phyloP scores from a whole-genome alignment of 164 flowering plant genomes.

The Chimonanthus praecox region DNA sequence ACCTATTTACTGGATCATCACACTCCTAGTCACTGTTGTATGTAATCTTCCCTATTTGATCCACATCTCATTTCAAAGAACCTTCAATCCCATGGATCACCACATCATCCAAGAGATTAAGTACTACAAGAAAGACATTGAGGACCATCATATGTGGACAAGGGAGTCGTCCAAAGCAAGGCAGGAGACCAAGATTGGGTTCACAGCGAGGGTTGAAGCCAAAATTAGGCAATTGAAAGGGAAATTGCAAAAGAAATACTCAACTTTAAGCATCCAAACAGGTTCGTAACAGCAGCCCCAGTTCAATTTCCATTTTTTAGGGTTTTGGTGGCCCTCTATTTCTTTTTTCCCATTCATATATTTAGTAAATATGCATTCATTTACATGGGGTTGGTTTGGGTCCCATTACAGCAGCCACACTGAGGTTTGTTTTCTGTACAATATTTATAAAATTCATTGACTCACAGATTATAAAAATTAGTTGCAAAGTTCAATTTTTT shows the following conservation, averaged over 20 bases:
- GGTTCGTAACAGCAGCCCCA: constrained; percentile 13
- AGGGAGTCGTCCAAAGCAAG: constrained; percentile 85
- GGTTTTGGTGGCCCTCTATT: background rate
- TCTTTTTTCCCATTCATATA: constrained; percentile 1
- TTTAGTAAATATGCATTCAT: constrained; percentile 3
- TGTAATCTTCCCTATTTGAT: constrained; percentile 71
- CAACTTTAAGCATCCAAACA: constrained; percentile 17
- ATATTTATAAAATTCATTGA: constrained; percentile 19
- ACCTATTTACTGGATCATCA: constrained; percentile 71
- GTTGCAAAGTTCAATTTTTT: too few relatives aligned
- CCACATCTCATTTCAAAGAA: constrained; percentile 77
- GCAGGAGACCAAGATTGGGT: constrained; percentile 88
- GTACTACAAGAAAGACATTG: constrained; percentile 75
- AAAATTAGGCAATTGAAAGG: constrained; percentile 76
- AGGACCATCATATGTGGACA: constrained; percentile 80
- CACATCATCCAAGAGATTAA: constrained; percentile 96
- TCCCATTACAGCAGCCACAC: constrained; percentile 13
- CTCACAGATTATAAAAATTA: constrained; percentile 19
- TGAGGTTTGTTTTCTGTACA: constrained; percentile 32
- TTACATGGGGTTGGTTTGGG: constrained; percentile 11
- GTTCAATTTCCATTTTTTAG: background rate
- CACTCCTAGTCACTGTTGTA: constrained; percentile 48
- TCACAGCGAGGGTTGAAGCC: constrained; percentile 91
- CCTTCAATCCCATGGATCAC: constrained; percentile 87
- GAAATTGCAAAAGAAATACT: constrained; percentile 58